Base-by-base conservation (phyloP, 257 asterid genomes). In the Solanum bulbocastanum region DNA sequence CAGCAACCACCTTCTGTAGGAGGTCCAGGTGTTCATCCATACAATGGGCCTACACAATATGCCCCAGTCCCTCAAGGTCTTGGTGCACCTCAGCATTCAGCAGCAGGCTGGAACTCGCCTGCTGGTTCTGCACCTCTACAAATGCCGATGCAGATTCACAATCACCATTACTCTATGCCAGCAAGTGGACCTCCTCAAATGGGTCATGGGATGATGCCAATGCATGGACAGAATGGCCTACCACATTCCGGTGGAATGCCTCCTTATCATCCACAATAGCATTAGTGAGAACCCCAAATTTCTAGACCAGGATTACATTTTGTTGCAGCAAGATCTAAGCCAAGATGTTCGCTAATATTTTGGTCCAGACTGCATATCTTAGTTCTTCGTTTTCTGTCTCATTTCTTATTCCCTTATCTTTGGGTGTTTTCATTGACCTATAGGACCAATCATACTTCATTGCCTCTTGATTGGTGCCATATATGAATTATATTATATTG, bases 71-170 rank as follows among this genome's bases (percentile, higher is more conserved):
- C 93, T 2, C 92, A 90, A 85, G 93, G 89, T 73, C 90, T 86
- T 37, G 92, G 91, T 3, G 87, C 85, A 22, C 92, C 95, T 78
- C 94, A 93, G 71, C 93, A 88, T 81, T 86, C 98, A 32, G 88
- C 98, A 27, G 89, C 92, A 32, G 94, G 97, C 42, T 97, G 99
- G 99, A 93, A 92, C 90, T 89, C 94, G 11, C 72, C 91, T 8
- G 91, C 22, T 14, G 23, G 90, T 18, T 83, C 94, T 10, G 90
- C 72, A 62, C 91, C 90, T 71, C 94, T 87, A 65, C 89, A 94
- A 22, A 91, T 92, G 94, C 93, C 94, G 13, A 91, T 94, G 97
- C 98, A 91, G 89, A 93, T 92, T 96, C 98, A 92, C 39, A 92
- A 93, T 90, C 95, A 93, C 90, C 96, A 91, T 69, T 95, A 94